Evolutionary conservation across 2,329 filamentous ascomycete species (phyloP).

Genomic region (Aureobasidium vineae): DNA sequence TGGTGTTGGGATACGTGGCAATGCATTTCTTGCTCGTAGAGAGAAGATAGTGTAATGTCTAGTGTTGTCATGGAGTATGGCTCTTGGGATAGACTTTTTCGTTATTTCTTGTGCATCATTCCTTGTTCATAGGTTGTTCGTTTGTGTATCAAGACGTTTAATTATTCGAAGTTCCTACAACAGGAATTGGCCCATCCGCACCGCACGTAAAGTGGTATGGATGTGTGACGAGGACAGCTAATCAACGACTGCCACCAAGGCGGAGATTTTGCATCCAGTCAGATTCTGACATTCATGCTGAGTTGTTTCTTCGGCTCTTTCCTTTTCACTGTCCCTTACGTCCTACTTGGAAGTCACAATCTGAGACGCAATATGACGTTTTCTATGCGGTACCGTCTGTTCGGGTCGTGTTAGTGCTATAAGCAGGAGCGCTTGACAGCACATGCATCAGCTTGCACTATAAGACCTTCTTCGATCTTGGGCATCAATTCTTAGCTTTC

Average conservation of each 20-base stretch:
- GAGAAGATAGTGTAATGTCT: conserved; percentile 59
- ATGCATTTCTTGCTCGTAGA: conserved; percentile 95
- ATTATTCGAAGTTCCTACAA: neutral
- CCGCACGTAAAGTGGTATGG: neutral
- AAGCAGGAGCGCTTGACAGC: conserved; percentile 13
- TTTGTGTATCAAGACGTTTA: neutral
- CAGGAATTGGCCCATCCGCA: neutral
- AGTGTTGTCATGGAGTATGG: neutral
- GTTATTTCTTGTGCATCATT: neutral
- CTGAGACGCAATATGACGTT: conserved; percentile 6
- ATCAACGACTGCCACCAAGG: neutral
- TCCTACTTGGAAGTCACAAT: neutral
- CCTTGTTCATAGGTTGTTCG: neutral
- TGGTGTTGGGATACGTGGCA: conserved; percentile 81
- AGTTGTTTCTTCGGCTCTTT: neutral
- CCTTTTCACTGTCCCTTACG: neutral
- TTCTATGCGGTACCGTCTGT: neutral
- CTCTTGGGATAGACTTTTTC: neutral
- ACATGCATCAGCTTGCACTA: conserved; percentile 10
- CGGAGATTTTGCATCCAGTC: neutral
- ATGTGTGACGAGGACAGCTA: conserved; percentile 2
- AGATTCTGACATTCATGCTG: too few species aligned
- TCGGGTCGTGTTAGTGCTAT: neutral
- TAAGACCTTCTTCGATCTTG: neutral
- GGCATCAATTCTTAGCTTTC: neutral